Evolutionary conservation across 2,329 filamentous ascomycete species (phyloP).

Genomic region (Aspergillus pseudonomiae): DNA sequence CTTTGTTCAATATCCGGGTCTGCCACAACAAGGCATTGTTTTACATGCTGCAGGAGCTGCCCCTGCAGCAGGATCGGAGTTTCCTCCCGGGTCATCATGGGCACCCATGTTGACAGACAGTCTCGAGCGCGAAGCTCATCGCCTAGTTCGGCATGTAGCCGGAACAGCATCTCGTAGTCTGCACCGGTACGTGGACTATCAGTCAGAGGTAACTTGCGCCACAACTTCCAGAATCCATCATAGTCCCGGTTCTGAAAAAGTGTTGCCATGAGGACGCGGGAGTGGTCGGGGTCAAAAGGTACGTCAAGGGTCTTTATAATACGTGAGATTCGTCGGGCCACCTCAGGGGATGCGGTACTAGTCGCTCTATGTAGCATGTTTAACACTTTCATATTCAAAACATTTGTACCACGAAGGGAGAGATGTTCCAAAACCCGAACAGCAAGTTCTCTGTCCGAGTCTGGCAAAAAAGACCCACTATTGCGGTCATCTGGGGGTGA

Average conservation of each 20-base stretch:
- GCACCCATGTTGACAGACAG: slow-evolving; percentile 57
- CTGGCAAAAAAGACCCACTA: slow-evolving; percentile 15
- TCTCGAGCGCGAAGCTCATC: slow-evolving; percentile 50
- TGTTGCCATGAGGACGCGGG: slow-evolving; percentile 35
- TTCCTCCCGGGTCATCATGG: slow-evolving; percentile 62
- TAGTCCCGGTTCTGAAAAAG: slow-evolving; percentile 52
- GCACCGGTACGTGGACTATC: slow-evolving; percentile 51
- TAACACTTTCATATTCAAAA: slow-evolving; percentile 53
- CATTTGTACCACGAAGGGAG: slow-evolving; percentile 43
- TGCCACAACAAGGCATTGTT: slow-evolving; percentile 58
- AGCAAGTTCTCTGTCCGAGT: slow-evolving; percentile 39
- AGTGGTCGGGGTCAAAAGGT: slow-evolving; percentile 32
- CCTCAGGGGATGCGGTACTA: slow-evolving; percentile 27
- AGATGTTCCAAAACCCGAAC: slow-evolving; percentile 47
- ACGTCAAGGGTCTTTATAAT: slow-evolving; percentile 33
- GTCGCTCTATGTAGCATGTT: slow-evolving; percentile 43
- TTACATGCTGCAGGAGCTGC: slow-evolving; percentile 52
- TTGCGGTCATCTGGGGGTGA: slow-evolving; percentile 14
- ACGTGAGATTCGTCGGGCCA: slow-evolving; percentile 28
- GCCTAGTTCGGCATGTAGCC: slow-evolving; percentile 49
- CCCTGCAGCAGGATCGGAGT: slow-evolving; percentile 52
- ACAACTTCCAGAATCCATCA: slow-evolving; percentile 63
- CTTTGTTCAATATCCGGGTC: slow-evolving; percentile 54
- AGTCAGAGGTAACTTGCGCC: slow-evolving; percentile 59
- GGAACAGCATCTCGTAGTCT: slow-evolving; percentile 61